Base-by-base conservation (phyloP, 441 rosid species). In the Arabidopsis hybrid region DNA sequence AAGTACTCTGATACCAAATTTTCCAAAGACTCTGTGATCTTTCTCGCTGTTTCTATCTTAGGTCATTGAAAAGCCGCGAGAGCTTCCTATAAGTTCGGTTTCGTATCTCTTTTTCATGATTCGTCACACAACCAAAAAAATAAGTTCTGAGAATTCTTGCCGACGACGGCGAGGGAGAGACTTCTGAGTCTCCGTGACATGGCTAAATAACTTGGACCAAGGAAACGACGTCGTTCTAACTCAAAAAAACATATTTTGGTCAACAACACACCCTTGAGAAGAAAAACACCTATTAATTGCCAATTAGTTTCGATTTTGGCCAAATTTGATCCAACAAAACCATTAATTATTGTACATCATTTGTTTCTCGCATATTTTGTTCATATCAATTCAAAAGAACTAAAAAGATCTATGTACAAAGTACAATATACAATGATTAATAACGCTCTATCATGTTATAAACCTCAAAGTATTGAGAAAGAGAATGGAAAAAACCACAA, bases 1-100 rank as follows among this genome's bases (percentile, higher is more conserved):
- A 32, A 91, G 75, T 60, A 83, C 72, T 77, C 75, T 51, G 13
- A 67, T 60, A 60, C 84, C 87, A 34, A 85, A 76, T 39, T 59
- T 73, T 13, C 42, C 26, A 72, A 77, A 72, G 55, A 21, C 29
- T 53, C n/a, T 26, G 70, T 51, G 65, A 82, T 79, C 14, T 42
- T 47, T 67, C 1, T 42, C 51, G 73, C 81, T 1, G 45, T 18
- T 66, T 74, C 46, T 7, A n/a, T 4, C 57, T 50, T 35, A 45
- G 9, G 16, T 35, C 35, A 53, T 42, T 65, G 59, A 65, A 77
- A 29, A 77, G 29, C 21, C 65, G 69, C 6, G 68, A 58, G 63
- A 59, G 76, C 58, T 77, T 77, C 21, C 4, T 0, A 36, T 16
- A 32, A 11, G 59, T 65, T 63, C 51, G 42, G 18, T 21, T 49